These are phyloP conservation scores for Kuraishia floccosa DNA, from an alignment of 805 yeast species.

Conservation along the genomic window DNA sequence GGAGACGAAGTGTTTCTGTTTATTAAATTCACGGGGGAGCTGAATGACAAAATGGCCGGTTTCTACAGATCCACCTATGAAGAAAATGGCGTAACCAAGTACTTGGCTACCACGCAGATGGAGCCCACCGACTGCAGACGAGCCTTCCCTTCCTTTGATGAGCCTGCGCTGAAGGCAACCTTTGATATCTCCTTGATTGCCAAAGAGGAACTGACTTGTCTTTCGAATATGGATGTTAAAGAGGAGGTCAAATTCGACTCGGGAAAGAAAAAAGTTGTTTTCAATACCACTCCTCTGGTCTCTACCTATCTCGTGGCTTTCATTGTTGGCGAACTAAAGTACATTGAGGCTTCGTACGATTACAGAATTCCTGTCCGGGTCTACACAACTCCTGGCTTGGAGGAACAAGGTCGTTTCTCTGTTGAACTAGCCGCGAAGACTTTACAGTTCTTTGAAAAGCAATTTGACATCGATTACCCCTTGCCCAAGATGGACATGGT, in stretches of 20 bases:
- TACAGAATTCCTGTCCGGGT: constrained; percentile 71
- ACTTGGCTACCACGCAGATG: constrained; percentile 77
- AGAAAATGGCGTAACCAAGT: constrained; percentile 51
- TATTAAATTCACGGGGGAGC: constrained; percentile 45
- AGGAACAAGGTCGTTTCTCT: constrained; percentile 58
- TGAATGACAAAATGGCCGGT: constrained; percentile 76
- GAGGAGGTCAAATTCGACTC: constrained; percentile 30
- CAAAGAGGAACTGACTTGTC: constrained; percentile 40
- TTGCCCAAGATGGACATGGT: constrained; percentile 69
- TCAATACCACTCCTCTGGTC: constrained; percentile 74
- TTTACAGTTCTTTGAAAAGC: constrained; percentile 58
- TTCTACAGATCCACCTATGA: constrained; percentile 64
- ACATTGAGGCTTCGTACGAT: constrained; percentile 41
- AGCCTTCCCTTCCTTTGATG: constrained; percentile 83
- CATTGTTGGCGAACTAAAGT: constrained; percentile 70
- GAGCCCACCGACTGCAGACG: constrained; percentile 82
- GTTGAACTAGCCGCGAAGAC: constrained; percentile 70
- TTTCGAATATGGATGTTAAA: constrained; percentile 61
- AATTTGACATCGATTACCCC: constrained; percentile 68
- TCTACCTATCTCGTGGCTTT: constrained; percentile 81
- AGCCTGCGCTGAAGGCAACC: constrained; percentile 69
- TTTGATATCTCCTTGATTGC: constrained; percentile 56
- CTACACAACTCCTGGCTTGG: constrained; percentile 71
- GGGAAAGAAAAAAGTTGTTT: constrained; percentile 41
- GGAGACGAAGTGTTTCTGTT: constrained; percentile 31